A percentile compares a stretch with the other conserved stretches of the same genome.
Conservation (phyloP, 768 basidiomycete genomes). For the Rhizopogon roseolus region DNA sequence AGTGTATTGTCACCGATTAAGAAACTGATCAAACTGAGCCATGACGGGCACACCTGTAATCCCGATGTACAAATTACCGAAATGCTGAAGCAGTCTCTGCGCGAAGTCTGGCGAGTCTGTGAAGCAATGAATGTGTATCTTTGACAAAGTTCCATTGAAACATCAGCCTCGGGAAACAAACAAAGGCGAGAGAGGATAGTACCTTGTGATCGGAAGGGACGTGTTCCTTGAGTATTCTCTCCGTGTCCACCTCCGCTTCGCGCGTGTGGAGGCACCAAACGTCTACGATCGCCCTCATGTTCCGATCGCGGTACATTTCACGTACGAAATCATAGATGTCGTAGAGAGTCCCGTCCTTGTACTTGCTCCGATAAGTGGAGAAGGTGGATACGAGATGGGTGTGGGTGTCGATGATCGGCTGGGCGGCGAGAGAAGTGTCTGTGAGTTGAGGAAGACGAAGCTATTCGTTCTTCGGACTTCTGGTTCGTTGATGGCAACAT, state of each 20-base stretch:
- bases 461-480: no score
- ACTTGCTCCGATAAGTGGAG: constrained; percentile 54
- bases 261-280: constrained; percentile 92
- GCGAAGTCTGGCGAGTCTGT: constrained; percentile 79
- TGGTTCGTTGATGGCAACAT: no score
- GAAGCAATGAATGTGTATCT: constrained; percentile 89
- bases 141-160: neutral
- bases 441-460: constrained; percentile 28
- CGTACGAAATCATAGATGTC: constrained; percentile 69
- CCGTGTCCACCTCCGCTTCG: constrained; percentile 81
- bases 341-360: constrained; percentile 48
- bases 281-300: constrained; percentile 68
- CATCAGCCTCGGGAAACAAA: neutral
- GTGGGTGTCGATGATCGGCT: constrained; percentile 75
- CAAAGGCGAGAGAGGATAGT: neutral
- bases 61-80: constrained; percentile 80
- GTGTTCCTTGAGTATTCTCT: constrained; percentile 68
- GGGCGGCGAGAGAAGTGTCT: constrained; percentile 7
- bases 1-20: neutral
- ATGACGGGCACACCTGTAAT: constrained; percentile 51
- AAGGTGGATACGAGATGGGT: constrained; percentile 80
- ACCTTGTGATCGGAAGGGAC: constrained; percentile 71
- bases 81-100: constrained; percentile 63
- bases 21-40: no score
- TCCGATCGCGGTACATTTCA: constrained; percentile 51